Percentiles rank a stretch among this genome's conserved stretches.
Evolutionary conservation across 441 rosid genomes (phyloP).

Genomic region (Melastoma candidum): DNA sequence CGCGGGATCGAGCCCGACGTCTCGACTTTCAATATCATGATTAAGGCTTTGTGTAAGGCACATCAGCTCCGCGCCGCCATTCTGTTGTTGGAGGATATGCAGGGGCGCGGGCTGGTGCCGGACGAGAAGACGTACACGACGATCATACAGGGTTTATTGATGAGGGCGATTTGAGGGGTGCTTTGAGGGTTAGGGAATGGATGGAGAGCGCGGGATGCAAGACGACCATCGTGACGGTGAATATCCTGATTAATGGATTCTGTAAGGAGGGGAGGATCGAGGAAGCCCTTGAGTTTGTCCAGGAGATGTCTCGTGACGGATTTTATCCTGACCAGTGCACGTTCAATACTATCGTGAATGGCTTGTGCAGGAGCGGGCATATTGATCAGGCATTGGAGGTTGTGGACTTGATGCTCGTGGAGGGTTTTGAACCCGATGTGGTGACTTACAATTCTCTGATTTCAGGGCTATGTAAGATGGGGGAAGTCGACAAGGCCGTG

Average conservation of each 20-base stretch:
- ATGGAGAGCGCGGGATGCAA: slow-evolving; percentile 52
- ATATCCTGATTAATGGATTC: slow-evolving; percentile 81
- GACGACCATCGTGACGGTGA: slow-evolving; percentile 53
- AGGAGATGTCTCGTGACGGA: slow-evolving; percentile 54
- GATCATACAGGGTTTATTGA: slow-evolving; percentile 79
- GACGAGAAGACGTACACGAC: slow-evolving; percentile 85
- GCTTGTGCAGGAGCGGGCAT: slow-evolving; percentile 69
- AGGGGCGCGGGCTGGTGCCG: slow-evolving; percentile 45
- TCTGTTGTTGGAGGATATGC: slow-evolving; percentile 89
- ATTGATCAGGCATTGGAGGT: slow-evolving; percentile 74
- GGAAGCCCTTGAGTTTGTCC: slow-evolving; percentile 58
- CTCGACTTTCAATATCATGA: slow-evolving; percentile 70
- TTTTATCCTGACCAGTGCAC: slow-evolving; percentile 72
- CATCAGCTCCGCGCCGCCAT: slow-evolving; percentile 80
- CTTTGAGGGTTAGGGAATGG: slow-evolving; percentile 53
- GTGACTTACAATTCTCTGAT: slow-evolving; percentile 74
- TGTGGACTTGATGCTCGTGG: slow-evolving; percentile 80
- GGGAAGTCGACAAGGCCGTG: slow-evolving; percentile 68
- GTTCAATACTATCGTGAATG: slow-evolving; percentile 70
- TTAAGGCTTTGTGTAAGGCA: slow-evolving; percentile 79
- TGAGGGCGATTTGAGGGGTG: slow-evolving; percentile 72
- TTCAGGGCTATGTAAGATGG: slow-evolving; percentile 75
- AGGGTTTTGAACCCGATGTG: slow-evolving; percentile 75
- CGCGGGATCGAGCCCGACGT: slow-evolving; percentile 68
- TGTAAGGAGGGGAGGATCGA: slow-evolving; percentile 66